Percentiles rank a stretch among this genome's conserved stretches.
Evolutionary conservation across 2,329 filamentous ascomycete species (phyloP).

Genomic region (Beauveria bassiana): DNA sequence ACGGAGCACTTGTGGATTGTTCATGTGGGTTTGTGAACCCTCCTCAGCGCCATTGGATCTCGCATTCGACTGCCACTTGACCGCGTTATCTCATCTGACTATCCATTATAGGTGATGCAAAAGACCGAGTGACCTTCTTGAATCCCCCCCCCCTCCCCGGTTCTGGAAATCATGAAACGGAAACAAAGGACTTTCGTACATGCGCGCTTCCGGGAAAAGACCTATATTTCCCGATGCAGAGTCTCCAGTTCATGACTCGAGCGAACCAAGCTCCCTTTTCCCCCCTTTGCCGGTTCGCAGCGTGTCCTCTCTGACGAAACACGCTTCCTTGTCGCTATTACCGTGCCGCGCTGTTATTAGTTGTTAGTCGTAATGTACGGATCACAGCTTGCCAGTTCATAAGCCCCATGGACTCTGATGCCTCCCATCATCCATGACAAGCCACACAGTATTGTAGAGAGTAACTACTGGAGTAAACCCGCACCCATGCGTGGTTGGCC

Average conservation of each 20-base stretch:
- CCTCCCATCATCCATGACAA: not conserved
- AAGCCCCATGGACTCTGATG: conserved; percentile 2
- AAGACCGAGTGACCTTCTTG: not conserved
- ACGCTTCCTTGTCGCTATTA: not conserved
- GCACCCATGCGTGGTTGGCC: conserved; percentile 11
- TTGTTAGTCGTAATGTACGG: too few relatives aligned
- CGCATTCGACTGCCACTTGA: conserved; percentile 3
- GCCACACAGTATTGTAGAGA: conserved; percentile 1
- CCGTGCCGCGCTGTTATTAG: too few relatives aligned
- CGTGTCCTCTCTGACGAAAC: not conserved
- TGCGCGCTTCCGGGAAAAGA: not conserved
- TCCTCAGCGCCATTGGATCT: conserved; percentile 8
- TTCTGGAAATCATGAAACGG: not conserved
- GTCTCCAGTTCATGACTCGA: conserved; percentile 1
- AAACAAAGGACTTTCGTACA: not conserved
- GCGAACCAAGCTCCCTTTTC: not conserved
- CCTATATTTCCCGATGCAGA: too few relatives aligned
- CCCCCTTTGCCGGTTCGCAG: not conserved
- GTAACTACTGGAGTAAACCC: conserved; percentile 4
- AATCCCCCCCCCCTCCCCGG: not conserved
- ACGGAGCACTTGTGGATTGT: not conserved
- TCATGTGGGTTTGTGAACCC: not conserved
- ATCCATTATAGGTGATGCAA: not conserved
- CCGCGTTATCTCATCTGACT: conserved; percentile 9
- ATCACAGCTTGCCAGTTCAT: not conserved